phyloP scores from a whole-genome alignment of 768 basidiomycete genomes.

The Leccinum arenicola region DNA sequence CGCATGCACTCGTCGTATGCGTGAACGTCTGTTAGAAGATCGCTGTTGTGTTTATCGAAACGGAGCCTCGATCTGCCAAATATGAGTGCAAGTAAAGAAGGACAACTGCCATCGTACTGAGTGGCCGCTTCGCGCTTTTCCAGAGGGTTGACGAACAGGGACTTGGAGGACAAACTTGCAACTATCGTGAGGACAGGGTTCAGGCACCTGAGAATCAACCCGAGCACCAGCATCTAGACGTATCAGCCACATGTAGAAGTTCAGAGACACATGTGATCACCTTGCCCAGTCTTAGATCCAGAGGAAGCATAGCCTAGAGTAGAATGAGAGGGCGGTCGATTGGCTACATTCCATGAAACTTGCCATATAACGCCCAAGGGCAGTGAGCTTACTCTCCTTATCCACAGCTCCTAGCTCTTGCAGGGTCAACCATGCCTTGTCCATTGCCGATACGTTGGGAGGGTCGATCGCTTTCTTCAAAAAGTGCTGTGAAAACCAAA shows the following conservation, averaged over 20 bases:
- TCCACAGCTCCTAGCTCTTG: conserved; percentile 78
- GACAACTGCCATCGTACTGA: conserved; percentile 41
- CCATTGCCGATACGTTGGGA: conserved; percentile 70
- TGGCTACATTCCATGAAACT: conserved; percentile 9
- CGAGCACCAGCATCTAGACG: conserved; percentile 84
- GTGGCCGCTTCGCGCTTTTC: conserved; percentile 82
- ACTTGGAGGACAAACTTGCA: conserved; percentile 82
- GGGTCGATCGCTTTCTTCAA: conserved; percentile 79
- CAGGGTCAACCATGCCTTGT: conserved; percentile 71
- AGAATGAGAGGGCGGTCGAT: not conserved
- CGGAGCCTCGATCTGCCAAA: conserved; percentile 60
- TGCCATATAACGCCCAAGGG: conserved; percentile 80
- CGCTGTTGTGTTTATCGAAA: conserved; percentile 73
- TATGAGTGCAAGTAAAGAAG: not conserved
- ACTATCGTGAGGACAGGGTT: conserved; percentile 80
- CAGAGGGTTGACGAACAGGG: conserved; percentile 77
- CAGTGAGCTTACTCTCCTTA: conserved; percentile 61
- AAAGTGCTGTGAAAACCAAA: conserved; percentile 45
- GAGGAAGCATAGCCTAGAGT: conserved; percentile 72
- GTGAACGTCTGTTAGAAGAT: conserved; percentile 77
- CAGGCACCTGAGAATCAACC: conserved; percentile 78
- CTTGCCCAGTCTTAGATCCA: conserved; percentile 87
- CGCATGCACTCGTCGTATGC: conserved; percentile 67
- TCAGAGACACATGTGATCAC: conserved; percentile 31
- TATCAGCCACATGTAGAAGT: conserved; percentile 41